Conservation (phyloP, 176 grass and related monocot species). For the Eleusine coracana region DNA sequence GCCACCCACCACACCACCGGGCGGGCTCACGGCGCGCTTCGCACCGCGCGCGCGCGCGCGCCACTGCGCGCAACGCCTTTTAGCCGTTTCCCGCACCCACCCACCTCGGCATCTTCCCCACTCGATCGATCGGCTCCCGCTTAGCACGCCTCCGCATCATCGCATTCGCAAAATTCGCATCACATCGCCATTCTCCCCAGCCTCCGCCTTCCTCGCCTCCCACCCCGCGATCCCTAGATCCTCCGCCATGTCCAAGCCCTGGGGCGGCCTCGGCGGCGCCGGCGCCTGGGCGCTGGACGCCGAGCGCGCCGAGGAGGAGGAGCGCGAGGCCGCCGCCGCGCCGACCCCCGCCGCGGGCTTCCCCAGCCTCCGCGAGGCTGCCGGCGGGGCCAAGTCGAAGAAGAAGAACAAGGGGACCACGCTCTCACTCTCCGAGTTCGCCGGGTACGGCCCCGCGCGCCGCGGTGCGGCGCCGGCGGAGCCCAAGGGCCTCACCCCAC, state of each 20-base stretch:
- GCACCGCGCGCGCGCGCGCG: not conserved
- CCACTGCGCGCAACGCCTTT: not conserved
- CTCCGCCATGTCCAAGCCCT: conserved; percentile 60
- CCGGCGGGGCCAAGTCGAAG: conserved; percentile 52
- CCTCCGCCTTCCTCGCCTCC: not conserved
- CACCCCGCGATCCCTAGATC: conserved; percentile 38
- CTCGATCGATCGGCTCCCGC: not conserved
- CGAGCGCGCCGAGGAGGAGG: conserved; percentile 81
- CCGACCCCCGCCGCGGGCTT: conserved; percentile 43
- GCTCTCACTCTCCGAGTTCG: conserved; percentile 64
- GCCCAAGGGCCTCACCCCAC: conserved; percentile 50
- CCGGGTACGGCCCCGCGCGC: conserved; percentile 29
- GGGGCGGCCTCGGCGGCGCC: conserved; percentile 71
- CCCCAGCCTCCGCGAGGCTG: conserved; percentile 69
- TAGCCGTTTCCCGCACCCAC: not conserved
- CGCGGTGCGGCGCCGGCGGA: not conserved
- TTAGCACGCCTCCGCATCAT: conserved; percentile 1
- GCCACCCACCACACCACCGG: not conserved
- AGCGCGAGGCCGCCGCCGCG: conserved; percentile 40
- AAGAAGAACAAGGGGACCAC: conserved; percentile 66
- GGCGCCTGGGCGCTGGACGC: conserved; percentile 90
- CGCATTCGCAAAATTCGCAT: conserved; percentile 3
- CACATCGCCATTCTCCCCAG: conserved; percentile 14
- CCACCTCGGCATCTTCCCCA: not conserved
- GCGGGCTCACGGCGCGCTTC: not conserved